A percentile compares a stretch with the other conserved stretches of the same genome.
phyloP scores from a whole-genome alignment of 306 rosid species.

The Quercus cerris region DNA sequence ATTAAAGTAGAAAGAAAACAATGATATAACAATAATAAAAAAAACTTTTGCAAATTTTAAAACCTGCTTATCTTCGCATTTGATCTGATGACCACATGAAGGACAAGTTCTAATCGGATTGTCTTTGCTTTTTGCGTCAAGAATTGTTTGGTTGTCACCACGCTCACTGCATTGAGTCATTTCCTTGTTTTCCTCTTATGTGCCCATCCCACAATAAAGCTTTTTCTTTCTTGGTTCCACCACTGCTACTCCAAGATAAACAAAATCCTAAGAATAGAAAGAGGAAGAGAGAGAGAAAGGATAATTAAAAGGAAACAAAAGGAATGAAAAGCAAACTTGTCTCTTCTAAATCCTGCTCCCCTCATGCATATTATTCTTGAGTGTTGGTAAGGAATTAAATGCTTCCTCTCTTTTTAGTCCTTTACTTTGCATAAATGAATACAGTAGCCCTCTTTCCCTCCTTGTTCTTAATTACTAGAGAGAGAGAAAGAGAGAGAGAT shows the following conservation, averaged over 20 bases:
- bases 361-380: conserved; percentile 38
- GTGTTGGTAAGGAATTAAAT: conserved; percentile 51
- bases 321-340: conserved; percentile 44
- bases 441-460: conserved; percentile 19
- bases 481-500: conserved; percentile 20
- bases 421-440: conserved; percentile 28
- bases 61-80: conserved; percentile 63
- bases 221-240: conserved; percentile 27
- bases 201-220: conserved; percentile 37
- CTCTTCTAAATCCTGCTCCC: conserved; percentile 41
- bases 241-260: conserved; percentile 8
- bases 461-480: conserved; percentile 11
- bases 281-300: background rate
- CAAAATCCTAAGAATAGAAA: conserved; percentile 17
- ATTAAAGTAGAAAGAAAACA: background rate
- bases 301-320: conserved; percentile 20
- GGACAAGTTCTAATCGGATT: conserved; percentile 56
- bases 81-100: conserved; percentile 70
- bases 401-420: conserved; percentile 39
- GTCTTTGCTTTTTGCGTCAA: conserved; percentile 38
- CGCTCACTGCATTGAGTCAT: conserved; percentile 58
- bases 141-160: conserved; percentile 34
- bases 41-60: background rate
- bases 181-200: conserved; percentile 21
- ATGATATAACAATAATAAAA: background rate